phyloP scores from a whole-genome alignment of 139 green algal species.

The Chlamydomonas sphaeroides region DNA sequence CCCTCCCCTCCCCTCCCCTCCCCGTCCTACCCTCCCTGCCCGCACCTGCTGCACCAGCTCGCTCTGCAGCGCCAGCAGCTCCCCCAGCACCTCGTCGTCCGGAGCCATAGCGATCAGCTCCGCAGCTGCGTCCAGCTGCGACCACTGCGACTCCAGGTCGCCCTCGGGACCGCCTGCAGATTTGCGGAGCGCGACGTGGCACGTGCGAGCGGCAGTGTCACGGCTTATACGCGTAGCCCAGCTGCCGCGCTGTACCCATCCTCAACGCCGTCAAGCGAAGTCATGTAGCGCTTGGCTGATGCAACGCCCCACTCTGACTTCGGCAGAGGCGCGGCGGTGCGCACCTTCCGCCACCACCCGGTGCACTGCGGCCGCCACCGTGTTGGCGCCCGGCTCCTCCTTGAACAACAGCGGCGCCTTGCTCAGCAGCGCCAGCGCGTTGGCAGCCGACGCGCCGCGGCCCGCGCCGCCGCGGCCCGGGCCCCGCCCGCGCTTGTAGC shows the following conservation, averaged over 20 bases:
- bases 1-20: not conserved
- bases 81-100: constrained; percentile 84
- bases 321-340: too few species aligned
- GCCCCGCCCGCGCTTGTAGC: not conserved
- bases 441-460: not conserved
- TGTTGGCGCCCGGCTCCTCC: constrained; percentile 13
- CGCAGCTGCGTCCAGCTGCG: constrained; percentile 42
- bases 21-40: not conserved
- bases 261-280: too few species aligned
- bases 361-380: constrained; percentile 14
- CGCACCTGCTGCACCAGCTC: constrained; percentile 53
- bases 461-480: not conserved
- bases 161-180: constrained; percentile 55
- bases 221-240: too few species aligned
- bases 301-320: too few species aligned
- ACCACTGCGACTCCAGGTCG: constrained; percentile 67
- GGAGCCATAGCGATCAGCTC: constrained; percentile 76
- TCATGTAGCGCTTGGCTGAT: too few species aligned
- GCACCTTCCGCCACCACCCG: constrained; percentile 8
- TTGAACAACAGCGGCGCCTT: constrained; percentile 32
- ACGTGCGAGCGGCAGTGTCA: too few species aligned
- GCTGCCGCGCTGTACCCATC: too few species aligned
- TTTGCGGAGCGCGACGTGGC: too few species aligned
- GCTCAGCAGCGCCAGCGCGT: not conserved
- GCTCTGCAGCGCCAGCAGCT: constrained; percentile 80